Evolutionary conservation across 225 moss, liverwort and hornwort genomes (phyloP).

Genomic region (Pseudisothecium myosuroides): DNA sequence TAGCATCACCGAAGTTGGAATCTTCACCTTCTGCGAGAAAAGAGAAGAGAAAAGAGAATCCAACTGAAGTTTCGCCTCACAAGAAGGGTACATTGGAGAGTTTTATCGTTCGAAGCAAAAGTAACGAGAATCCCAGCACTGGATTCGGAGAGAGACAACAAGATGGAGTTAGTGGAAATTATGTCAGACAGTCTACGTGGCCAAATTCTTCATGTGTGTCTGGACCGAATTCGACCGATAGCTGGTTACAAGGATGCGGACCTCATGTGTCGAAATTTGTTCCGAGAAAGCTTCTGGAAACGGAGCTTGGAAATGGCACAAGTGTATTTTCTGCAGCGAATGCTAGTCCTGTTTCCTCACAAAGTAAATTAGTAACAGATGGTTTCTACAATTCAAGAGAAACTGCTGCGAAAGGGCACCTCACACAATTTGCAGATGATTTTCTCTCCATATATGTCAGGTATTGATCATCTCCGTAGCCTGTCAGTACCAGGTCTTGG

Average conservation of each 20-base stretch:
- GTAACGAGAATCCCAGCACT: slow-evolving; percentile 4
- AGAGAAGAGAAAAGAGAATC: slow-evolving; percentile 29
- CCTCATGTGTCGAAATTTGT: slow-evolving; percentile 9
- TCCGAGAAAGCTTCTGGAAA: slow-evolving; percentile 12
- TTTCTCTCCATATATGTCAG: slow-evolving; percentile 70
- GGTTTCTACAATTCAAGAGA: background rate
- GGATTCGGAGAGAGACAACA: slow-evolving; percentile 4
- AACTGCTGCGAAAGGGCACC: slow-evolving; percentile 12
- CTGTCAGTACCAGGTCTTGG: background rate
- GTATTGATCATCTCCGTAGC: slow-evolving; percentile 19
- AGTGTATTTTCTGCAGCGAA: background rate
- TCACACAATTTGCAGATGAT: slow-evolving; percentile 66
- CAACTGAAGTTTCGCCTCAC: slow-evolving; percentile 28
- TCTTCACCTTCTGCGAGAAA: slow-evolving; percentile 2
- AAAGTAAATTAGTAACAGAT: background rate
- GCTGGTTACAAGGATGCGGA: slow-evolving; percentile 33
- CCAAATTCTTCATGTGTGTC: background rate
- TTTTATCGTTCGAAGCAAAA: slow-evolving; percentile 45
- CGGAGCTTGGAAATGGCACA: background rate
- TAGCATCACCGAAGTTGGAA: background rate
- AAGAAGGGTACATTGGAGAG: slow-evolving; percentile 66
- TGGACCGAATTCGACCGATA: slow-evolving; percentile 26
- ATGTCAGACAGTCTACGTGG: slow-evolving; percentile 15
- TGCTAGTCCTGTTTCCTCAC: slow-evolving; percentile 7
- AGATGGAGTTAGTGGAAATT: background rate